A percentile compares a stretch with the other conserved stretches of the same genome.
phyloP scores from a whole-genome alignment of 495 filamentous ascomycete species.

The Evernia prunastri region DNA sequence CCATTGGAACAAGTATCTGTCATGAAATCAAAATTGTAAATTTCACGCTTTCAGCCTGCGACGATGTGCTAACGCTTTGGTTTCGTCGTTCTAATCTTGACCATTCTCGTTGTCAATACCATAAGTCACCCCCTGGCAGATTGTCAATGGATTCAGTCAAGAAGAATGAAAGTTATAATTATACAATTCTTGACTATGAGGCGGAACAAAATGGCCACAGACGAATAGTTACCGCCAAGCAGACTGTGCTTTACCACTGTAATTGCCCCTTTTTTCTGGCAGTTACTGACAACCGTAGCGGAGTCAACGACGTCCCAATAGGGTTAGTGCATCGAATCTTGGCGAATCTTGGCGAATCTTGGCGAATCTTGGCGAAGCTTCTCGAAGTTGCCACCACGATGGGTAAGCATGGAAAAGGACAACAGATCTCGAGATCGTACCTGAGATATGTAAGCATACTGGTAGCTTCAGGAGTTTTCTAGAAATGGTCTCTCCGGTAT shows the following conservation, averaged over 20 bases:
- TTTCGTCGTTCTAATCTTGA: neutral
- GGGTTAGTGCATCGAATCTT: neutral
- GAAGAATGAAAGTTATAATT: too few relatives aligned
- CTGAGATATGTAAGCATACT: slow-evolving; percentile 16
- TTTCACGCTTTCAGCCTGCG: too few relatives aligned
- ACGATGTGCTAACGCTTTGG: too few relatives aligned
- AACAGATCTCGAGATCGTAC: neutral
- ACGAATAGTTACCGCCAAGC: neutral
- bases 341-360: slow-evolving; percentile 17
- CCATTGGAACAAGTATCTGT: neutral
- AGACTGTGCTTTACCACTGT: neutral
- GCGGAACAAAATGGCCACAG: neutral
- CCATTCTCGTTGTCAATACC: neutral
- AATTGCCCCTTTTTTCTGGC: neutral
- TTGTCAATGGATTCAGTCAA: too few relatives aligned
- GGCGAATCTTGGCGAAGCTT: slow-evolving; percentile 6
- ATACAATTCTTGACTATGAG: too few relatives aligned
- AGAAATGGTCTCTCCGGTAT: slow-evolving; percentile 16
- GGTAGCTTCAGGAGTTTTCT: slow-evolving; percentile 17
- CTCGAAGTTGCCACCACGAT: slow-evolving; percentile 23
- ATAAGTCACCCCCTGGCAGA: neutral
- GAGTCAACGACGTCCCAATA: neutral
- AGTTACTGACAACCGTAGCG: too few relatives aligned
- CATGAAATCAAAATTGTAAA: neutral
- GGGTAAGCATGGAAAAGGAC: neutral